Evolutionary conservation across 2,329 filamentous ascomycete genomes (phyloP), one percentile per base, ranked within the genome.

Genomic region (Botryotinia convoluta): DNA sequence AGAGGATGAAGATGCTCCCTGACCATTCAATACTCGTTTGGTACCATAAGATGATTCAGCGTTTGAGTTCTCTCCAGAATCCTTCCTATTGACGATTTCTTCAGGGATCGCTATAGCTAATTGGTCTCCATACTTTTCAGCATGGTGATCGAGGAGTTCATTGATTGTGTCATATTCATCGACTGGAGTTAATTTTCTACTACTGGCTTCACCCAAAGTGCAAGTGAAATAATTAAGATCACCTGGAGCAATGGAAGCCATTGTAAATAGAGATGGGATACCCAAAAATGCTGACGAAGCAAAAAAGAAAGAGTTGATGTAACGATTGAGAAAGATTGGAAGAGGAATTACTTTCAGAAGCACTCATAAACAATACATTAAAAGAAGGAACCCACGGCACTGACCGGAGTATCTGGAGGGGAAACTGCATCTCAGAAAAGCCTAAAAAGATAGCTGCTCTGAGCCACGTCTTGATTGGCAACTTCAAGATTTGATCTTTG

Each of bases 171-270:
- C 39, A 90, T 84, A 77, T 44, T 57, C 45, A 90, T 77, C 73
- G 89, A 83, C 67, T 88, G 82, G 74, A 82, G 84, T 74, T 77
- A 77, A 45, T 70, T 77, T 1, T 80, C 79, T 12, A 61, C 39
- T 74, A 80, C 80, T 1, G 81, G 83, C 16, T 78, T 90, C 84
- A 1, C 87, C 89, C 3, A 91, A 83, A 0, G 88, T 90, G 79
- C 89, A 91, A 5, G 86, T 86, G 77, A 91, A 91, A 79, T 90
- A 90, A 48, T 74, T 74, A 12, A 72, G 45, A 51, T 42, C 57
- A 20, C 22, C 20, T 37, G 61, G 37, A 44, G 69, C 16, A 42
- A 57, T 7, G n/a, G 35, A 3, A 68, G 9, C 35, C 65, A 57
- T 57, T 42, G 54, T 57, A 51, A 42, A 57, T 57, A 68, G 29